phyloP scores from a whole-genome alignment of 345 rosid genomes.

The Conringia planisiliqua region DNA sequence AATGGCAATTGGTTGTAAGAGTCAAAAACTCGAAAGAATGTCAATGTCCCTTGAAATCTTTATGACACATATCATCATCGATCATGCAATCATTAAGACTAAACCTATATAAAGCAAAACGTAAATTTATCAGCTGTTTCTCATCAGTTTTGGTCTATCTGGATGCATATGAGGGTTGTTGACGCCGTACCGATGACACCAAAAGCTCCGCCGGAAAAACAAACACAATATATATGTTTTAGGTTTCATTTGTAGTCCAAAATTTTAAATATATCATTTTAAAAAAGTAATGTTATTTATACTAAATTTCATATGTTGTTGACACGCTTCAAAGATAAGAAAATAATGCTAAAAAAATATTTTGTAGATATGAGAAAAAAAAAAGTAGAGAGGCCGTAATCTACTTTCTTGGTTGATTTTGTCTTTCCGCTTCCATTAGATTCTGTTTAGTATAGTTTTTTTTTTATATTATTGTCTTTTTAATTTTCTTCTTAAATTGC shows the following conservation, averaged over 20 bases:
- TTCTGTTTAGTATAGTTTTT: background rate
- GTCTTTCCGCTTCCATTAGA: conserved; percentile 6
- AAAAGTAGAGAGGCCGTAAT: background rate
- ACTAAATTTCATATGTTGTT: too few species aligned
- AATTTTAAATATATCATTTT: too few species aligned
- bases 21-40: background rate
- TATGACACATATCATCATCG: background rate
- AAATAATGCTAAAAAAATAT: background rate
- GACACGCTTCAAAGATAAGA: too few species aligned
- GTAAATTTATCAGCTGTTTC: too few species aligned
- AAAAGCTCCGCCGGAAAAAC: too few species aligned
- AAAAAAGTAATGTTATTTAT: too few species aligned
- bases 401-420: conserved; percentile 10
- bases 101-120: background rate
- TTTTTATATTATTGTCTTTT: background rate
- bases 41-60: background rate
- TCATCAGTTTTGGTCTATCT: too few species aligned
- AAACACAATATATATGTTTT: too few species aligned
- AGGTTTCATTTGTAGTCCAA: too few species aligned
- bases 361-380: background rate
- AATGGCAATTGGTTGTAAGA: background rate
- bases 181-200: too few species aligned
- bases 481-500: conserved; percentile 11
- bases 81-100: background rate
- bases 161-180: too few species aligned